Evolutionary conservation across 2,329 filamentous ascomycete genomes (phyloP), one percentile per base, ranked within the genome.

Genomic region (Elsinoe australis): DNA sequence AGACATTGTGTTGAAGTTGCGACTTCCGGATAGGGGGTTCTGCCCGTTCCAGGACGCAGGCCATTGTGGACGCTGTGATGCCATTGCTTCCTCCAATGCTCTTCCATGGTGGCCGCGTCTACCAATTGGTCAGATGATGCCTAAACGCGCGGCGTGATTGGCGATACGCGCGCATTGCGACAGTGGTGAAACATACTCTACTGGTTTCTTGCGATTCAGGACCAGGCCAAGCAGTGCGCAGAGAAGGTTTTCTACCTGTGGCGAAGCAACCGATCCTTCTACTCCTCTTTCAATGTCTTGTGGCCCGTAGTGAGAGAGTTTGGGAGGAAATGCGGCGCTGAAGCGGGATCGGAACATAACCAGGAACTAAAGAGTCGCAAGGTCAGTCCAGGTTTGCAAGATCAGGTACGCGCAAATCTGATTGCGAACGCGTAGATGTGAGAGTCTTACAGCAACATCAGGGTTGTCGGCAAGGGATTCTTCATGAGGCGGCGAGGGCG

Each of bases 291-390:
- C 92, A 52, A 98, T 79, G 66, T 98, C 94, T 68, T 98, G 90
- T 9, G 92, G 92, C 17, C 92, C 92, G 57, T 94, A 87, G 63
- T 95, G 86, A 55, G 86, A 76, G 28, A 94, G 75, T 24, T 87
- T 92, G 66, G 88, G 84, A 39, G 89, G 84, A 57, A 98, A 92
- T 52, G 80, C 84, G 52, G 95, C 88, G 68, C 78, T 82, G 67
- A 98, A 96, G 61, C 92, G 87, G 67, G 85, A 85, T 65, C 90
- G 82, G 69, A 96, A 98, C 87, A 95, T 95, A 57, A 96, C 87
- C 67, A 98, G 86, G 69, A 98, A 95, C 87, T 95, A 61, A 36
- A 52, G 56, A 58, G 57, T 60, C 61, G 56, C 49, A 56, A 50
- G 50, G 53, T 58, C 53, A 56, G 51, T 75, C 74, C 73, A 73